Evolutionary conservation across 495 filamentous ascomycete species (phyloP).

Genomic region (Lineolata rhizophorae): DNA sequence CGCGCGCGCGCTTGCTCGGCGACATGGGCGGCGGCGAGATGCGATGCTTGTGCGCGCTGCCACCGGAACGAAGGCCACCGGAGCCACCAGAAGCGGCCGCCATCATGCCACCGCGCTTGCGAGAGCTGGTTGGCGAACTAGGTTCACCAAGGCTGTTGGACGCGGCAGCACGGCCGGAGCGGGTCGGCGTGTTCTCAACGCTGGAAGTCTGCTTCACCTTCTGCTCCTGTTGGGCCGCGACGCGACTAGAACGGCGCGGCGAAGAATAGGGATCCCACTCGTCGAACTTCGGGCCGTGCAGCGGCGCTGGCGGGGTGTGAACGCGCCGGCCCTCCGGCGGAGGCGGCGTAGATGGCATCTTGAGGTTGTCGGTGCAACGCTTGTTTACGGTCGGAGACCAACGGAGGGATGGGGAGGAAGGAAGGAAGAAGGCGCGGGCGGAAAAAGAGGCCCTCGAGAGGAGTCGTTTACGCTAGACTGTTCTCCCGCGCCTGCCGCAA

Average conservation of each 20-base stretch:
- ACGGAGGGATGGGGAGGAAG: too few relatives aligned
- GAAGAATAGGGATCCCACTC: slow-evolving; percentile 47
- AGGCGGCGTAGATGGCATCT: slow-evolving; percentile 43
- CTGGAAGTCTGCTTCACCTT: slow-evolving; percentile 26
- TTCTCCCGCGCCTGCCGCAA: too few relatives aligned
- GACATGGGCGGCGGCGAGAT: background rate
- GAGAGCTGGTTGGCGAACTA: background rate
- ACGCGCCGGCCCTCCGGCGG: slow-evolving; percentile 38
- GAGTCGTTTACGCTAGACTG: too few relatives aligned
- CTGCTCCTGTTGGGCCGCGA: slow-evolving; percentile 19
- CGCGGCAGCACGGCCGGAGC: background rate
- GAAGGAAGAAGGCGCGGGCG: too few relatives aligned
- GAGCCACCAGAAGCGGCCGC: too few relatives aligned
- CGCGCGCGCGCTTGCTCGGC: background rate
- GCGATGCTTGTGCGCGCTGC: too few relatives aligned
- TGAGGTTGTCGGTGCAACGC: too few relatives aligned
- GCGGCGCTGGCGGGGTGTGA: slow-evolving; percentile 50
- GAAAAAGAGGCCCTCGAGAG: too few relatives aligned
- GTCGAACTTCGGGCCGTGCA: slow-evolving; percentile 45
- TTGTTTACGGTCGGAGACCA: too few relatives aligned
- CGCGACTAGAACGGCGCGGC: slow-evolving; percentile 33
- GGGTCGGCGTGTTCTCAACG: background rate
- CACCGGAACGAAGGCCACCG: too few relatives aligned
- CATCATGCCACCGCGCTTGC: too few relatives aligned
- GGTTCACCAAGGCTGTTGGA: background rate